Evolutionary conservation across 108 stramenopile species (phyloP).

Genomic region (Chaetoceros muelleri): DNA sequence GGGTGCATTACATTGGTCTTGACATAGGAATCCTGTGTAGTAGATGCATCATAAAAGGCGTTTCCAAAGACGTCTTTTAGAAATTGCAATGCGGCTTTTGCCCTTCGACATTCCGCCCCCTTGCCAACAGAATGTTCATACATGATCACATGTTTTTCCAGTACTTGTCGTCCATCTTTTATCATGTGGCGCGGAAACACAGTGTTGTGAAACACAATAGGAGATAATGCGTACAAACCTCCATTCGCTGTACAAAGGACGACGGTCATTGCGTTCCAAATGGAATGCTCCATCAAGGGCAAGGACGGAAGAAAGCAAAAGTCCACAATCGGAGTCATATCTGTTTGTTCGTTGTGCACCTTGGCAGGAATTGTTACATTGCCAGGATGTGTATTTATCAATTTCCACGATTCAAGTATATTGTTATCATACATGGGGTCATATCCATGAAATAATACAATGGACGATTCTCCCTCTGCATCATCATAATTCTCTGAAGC

Average conservation of each 20-base stretch:
- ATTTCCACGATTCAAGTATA: conserved; percentile 15
- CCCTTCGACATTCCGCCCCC: conserved; percentile 22
- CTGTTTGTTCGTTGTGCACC: background rate
- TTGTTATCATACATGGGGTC: conserved; percentile 9
- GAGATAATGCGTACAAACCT: conserved; percentile 45
- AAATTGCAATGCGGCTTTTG: conserved; percentile 20
- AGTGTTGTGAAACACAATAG: conserved; percentile 57
- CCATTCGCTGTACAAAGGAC: conserved; percentile 40
- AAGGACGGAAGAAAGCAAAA: conserved; percentile 19
- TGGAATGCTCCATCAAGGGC: background rate
- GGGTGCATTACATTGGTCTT: too few relatives aligned
- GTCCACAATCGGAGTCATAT: conserved; percentile 10
- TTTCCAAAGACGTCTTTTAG: conserved; percentile 31
- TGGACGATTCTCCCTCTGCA: conserved; percentile 12
- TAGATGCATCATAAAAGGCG: too few relatives aligned
- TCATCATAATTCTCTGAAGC: conserved; percentile 5
- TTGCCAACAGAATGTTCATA: background rate
- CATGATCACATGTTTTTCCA: background rate
- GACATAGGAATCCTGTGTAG: too few relatives aligned
- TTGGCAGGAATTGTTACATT: background rate
- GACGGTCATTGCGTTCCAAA: conserved; percentile 23
- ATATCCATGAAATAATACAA: conserved; percentile 26
- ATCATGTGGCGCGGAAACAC: conserved; percentile 32
- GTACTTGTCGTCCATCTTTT: conserved; percentile 10
- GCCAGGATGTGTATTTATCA: conserved; percentile 7